Conservation (phyloP, 495 filamentous ascomycete genomes). For the Aspergillus haitiensis region DNA sequence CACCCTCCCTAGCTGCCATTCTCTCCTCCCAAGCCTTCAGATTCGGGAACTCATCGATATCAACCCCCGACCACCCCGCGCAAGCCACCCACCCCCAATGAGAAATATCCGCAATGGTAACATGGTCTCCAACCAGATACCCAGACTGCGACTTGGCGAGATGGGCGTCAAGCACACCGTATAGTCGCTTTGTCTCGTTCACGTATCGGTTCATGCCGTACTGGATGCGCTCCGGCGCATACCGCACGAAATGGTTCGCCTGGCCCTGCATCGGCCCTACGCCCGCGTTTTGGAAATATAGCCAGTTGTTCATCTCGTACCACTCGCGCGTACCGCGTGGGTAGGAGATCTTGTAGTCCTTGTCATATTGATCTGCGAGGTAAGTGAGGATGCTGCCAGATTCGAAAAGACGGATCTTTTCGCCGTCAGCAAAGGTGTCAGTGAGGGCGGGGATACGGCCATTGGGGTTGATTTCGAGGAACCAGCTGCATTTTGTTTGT, state of each 20-base stretch:
- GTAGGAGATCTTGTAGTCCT: conserved; percentile 80
- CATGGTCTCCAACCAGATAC: conserved; percentile 76
- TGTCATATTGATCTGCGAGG: conserved; percentile 76
- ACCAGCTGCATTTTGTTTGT: conserved; percentile 55
- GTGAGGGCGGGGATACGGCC: conserved; percentile 92
- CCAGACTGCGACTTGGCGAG: conserved; percentile 62
- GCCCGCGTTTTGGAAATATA: conserved; percentile 72
- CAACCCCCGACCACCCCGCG: conserved; percentile 69
- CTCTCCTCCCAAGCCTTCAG: conserved; percentile 74
- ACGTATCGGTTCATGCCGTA: conserved; percentile 84
- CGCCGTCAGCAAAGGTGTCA: conserved; percentile 71
- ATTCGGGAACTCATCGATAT: conserved; percentile 74
- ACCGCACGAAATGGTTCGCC: conserved; percentile 85
- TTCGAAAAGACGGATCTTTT: conserved; percentile 77
- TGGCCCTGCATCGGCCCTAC: conserved; percentile 94
- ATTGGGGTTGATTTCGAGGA: conserved; percentile 90
- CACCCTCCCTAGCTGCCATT: conserved; percentile 63
- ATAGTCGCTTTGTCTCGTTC: conserved; percentile 79
- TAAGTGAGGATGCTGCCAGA: conserved; percentile 86
- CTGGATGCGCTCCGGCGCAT: conserved; percentile 82
- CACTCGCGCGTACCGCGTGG: conserved; percentile 70
- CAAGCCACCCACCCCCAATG: conserved; percentile 73
- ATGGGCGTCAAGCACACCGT: conserved; percentile 73
- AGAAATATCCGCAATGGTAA: conserved; percentile 82
- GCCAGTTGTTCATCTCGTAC: conserved; percentile 79